phyloP scores from a whole-genome alignment of 768 basidiomycete species.

The Xerocomus potaroensis region DNA sequence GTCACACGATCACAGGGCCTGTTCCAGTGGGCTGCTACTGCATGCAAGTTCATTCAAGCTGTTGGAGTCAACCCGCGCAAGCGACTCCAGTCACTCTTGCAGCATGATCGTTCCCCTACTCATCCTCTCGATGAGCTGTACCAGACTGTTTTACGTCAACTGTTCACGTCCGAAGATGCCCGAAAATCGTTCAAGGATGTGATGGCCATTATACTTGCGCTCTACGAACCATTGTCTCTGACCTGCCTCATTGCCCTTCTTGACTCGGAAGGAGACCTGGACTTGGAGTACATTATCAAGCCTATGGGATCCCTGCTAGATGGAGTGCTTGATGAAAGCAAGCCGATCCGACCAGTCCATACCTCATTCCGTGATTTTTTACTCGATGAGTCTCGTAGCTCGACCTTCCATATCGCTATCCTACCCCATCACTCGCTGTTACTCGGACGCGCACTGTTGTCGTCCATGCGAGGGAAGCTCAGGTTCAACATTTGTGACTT shows the following conservation, averaged over 20 bases:
- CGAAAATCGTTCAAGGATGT: not conserved
- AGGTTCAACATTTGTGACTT: no score
- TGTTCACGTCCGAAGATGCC: not conserved
- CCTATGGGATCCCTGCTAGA: not conserved
- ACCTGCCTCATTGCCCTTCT: not conserved
- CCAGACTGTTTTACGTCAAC: not conserved
- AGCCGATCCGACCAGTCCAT: not conserved
- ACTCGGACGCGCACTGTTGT: not conserved
- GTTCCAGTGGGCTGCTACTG: not conserved
- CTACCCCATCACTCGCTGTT: not conserved
- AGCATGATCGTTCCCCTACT: no score
- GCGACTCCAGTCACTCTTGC: no score
- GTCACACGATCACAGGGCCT: not conserved
- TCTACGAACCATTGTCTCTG: not conserved
- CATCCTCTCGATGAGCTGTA: no score
- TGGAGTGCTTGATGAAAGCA: not conserved
- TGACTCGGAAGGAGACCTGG: not conserved
- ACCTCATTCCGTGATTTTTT: not conserved
- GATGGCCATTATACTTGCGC: not conserved
- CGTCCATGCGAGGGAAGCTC: not conserved
- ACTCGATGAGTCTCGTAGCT: not conserved
- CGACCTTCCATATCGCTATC: not conserved
- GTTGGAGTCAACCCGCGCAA: not conserved
- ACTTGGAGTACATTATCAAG: not conserved
- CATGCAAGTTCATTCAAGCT: not conserved